phyloP scores from a whole-genome alignment of 1,139 yeast genomes.

The Suhomyces ambrosiae region DNA sequence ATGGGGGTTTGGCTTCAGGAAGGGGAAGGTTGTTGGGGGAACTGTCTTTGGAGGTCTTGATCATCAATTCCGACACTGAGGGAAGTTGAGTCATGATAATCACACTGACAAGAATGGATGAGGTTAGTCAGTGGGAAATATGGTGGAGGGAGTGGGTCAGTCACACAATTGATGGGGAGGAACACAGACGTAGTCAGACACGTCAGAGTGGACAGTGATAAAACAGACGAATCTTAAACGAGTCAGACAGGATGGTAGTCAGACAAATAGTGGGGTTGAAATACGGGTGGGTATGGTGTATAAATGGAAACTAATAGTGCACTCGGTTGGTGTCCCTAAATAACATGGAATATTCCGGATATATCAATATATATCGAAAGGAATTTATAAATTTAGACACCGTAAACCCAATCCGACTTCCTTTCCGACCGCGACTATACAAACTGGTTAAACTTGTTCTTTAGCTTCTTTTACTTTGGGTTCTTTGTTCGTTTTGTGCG shows the following conservation, averaged over 20 bases:
- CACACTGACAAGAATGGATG: too few species aligned
- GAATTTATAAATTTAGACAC: conserved; percentile 1
- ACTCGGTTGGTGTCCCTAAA: too few species aligned
- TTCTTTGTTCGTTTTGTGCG: conserved; percentile 12
- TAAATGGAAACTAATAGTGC: too few species aligned
- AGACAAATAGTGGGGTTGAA: too few species aligned
- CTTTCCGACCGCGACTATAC: conserved; percentile 8
- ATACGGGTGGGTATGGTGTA: neutral
- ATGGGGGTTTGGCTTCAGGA: conserved; percentile 8
- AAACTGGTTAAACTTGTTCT: conserved; percentile 14
- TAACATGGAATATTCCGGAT: conserved; percentile 5
- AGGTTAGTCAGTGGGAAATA: too few species aligned
- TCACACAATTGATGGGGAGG: too few species aligned
- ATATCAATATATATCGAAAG: conserved; percentile 9
- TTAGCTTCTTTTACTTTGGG: conserved; percentile 12
- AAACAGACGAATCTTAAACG: too few species aligned
- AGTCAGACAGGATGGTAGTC: too few species aligned
- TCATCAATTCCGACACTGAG: conserved; percentile 38
- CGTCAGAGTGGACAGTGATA: neutral
- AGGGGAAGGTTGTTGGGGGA: conserved; percentile 10
- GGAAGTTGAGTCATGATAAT: conserved; percentile 38
- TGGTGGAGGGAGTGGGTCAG: neutral
- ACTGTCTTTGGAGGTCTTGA: conserved; percentile 18
- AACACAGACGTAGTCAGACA: neutral
- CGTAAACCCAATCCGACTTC: conserved; percentile 1